Evolutionary conservation across 164 flowering plant species (phyloP).

Genomic region (Aristolochia contorta): DNA sequence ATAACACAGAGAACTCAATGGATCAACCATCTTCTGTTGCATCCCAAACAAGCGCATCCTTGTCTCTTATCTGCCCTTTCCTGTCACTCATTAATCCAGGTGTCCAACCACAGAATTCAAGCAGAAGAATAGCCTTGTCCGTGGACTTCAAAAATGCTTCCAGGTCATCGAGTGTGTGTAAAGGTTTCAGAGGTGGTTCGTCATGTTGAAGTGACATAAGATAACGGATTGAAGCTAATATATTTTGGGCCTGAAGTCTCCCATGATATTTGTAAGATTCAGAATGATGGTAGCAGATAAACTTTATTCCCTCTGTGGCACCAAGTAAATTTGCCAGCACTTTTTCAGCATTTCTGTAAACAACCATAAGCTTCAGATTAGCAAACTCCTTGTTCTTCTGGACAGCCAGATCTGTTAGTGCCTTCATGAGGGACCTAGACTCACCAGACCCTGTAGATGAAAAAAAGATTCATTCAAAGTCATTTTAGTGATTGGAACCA

Average conservation of each 20-base stretch:
- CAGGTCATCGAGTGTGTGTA: constrained; percentile 44
- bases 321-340: constrained; percentile 60
- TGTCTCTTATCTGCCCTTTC: constrained; percentile 24
- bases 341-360: constrained; percentile 52
- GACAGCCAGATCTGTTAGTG: constrained; percentile 28
- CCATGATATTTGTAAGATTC: constrained; percentile 66
- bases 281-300: constrained; percentile 54
- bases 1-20: neutral
- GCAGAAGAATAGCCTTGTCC: constrained; percentile 64
- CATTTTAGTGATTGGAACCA: no score
- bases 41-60: constrained; percentile 17
- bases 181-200: constrained; percentile 47
- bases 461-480: neutral
- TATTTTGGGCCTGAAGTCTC: constrained; percentile 39
- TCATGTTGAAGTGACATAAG: constrained; percentile 36
- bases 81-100: constrained; percentile 30
- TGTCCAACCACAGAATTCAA: constrained; percentile 91
- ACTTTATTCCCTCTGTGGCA: constrained; percentile 43
- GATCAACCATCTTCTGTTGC: constrained; percentile 16
- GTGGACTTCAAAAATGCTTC: constrained; percentile 49
- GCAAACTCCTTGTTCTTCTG: constrained; percentile 24
- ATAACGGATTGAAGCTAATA: constrained; percentile 45
- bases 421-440: constrained; percentile 70
- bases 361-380: constrained; percentile 45
- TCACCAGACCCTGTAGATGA: constrained; percentile 76